phyloP scores from a whole-genome alignment of 495 filamentous ascomycete genomes.

The Glonium stellatum region DNA sequence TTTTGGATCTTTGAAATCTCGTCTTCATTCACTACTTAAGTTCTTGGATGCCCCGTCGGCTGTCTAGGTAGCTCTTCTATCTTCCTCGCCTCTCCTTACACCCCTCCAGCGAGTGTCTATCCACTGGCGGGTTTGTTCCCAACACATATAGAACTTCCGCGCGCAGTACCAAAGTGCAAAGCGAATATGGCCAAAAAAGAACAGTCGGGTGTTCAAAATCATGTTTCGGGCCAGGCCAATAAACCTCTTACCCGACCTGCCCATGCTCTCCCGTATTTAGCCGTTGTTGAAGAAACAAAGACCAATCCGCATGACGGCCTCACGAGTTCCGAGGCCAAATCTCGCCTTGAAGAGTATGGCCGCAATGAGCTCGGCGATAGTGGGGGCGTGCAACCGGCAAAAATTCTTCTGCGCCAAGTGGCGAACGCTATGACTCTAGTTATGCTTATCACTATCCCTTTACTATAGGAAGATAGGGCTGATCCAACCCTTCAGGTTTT shows the following conservation, averaged over 20 bases:
- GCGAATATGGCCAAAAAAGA: conserved; percentile 31
- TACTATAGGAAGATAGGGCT: too few species aligned
- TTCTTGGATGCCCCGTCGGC: too few species aligned
- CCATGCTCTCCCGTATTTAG: conserved; percentile 52
- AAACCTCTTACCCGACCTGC: conserved; percentile 53
- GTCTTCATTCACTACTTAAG: too few species aligned
- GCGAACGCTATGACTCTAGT: conserved; percentile 62
- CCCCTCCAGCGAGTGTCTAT: too few species aligned
- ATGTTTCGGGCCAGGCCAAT: conserved; percentile 52
- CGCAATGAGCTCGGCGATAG: conserved; percentile 56
- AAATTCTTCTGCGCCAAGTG: conserved; percentile 55
- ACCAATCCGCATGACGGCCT: conserved; percentile 58
- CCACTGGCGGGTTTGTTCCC: too few species aligned
- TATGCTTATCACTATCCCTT: too few species aligned
- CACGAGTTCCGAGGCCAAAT: conserved; percentile 46
- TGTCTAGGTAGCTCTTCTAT: too few species aligned
- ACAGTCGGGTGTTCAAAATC: conserved; percentile 24
- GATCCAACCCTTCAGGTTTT: conserved; percentile 60
- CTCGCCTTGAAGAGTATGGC: conserved; percentile 51
- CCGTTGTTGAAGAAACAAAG: conserved; percentile 51
- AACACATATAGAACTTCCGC: too few species aligned
- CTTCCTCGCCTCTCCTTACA: too few species aligned
- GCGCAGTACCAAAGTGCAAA: too few species aligned
- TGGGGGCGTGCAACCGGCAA: conserved; percentile 49
- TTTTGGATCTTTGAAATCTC: too few species aligned